These are phyloP conservation scores for Lignosus rhinocerotis DNA, from an alignment of 1,284 basidiomycete species.

Conservation along the genomic window DNA sequence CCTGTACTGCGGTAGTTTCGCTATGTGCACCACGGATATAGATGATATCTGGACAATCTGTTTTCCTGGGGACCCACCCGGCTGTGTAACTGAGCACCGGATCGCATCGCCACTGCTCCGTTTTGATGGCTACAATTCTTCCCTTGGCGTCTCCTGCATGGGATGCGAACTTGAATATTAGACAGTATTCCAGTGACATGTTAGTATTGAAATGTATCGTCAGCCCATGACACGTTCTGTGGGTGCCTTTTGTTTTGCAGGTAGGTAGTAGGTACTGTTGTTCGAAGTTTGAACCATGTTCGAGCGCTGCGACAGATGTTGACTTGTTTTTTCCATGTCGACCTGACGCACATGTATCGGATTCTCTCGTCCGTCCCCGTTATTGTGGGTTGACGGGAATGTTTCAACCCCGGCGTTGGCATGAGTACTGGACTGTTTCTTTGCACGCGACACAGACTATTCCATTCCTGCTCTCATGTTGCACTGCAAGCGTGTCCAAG, in stretches of 20 bases:
- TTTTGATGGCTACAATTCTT: not conserved
- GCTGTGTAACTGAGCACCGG: not conserved
- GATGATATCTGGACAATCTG: not conserved
- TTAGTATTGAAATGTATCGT: not conserved
- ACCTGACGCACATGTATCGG: not conserved
- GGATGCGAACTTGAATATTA: not conserved
- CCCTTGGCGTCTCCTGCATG: not conserved
- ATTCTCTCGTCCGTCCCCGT: not conserved
- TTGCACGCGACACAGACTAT: too few relatives aligned
- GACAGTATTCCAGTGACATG: not conserved
- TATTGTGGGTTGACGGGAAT: not conserved
- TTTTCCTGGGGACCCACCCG: not conserved
- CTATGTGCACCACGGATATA: not conserved
- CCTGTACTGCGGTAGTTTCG: slow-evolving; percentile 8
- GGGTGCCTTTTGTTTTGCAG: too few relatives aligned
- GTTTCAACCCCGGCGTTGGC: too few relatives aligned
- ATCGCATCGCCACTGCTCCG: not conserved
- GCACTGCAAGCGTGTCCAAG: too few relatives aligned
- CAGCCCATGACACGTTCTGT: too few relatives aligned
- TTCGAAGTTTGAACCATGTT: too few relatives aligned
- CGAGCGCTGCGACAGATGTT: too few relatives aligned
- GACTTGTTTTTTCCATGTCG: too few relatives aligned
- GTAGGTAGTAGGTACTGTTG: too few relatives aligned
- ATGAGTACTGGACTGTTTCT: too few relatives aligned
- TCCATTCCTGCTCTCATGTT: too few relatives aligned